Evolutionary conservation across 805 yeast species (phyloP).

Genomic region (Ogataea philodendri): DNA sequence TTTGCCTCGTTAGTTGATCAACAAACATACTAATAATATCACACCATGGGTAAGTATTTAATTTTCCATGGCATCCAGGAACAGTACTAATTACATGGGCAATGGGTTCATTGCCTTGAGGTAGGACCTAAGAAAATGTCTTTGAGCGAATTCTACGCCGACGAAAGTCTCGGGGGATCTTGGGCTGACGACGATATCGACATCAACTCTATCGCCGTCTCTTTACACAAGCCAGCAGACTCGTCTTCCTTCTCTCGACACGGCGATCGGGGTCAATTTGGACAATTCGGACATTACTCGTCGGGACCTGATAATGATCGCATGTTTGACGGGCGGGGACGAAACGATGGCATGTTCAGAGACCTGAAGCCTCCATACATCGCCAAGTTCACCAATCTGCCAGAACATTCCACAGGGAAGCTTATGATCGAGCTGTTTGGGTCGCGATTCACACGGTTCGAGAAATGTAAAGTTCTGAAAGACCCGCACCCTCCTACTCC

Average conservation of each 20-base stretch:
- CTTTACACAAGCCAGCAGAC: constrained; percentile 24
- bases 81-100: constrained; percentile 10
- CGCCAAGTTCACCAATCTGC: constrained; percentile 59
- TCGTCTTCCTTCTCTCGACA: constrained; percentile 12
- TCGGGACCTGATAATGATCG: constrained; percentile 7
- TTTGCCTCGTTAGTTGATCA: background rate
- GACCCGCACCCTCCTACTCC: constrained; percentile 33
- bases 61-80: background rate
- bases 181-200: constrained; percentile 78
- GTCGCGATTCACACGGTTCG: constrained; percentile 57
- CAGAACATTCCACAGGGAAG: constrained; percentile 49
- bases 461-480: constrained; percentile 55
- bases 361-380: constrained; percentile 56
- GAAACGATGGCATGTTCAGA: constrained; percentile 9
- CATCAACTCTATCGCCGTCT: constrained; percentile 55
- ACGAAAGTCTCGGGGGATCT: constrained; percentile 47
- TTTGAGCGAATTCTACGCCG: constrained; percentile 44
- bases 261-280: constrained; percentile 7
- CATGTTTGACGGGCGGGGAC: constrained; percentile 13
- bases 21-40: background rate
- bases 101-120: constrained; percentile 4
- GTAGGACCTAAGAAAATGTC: constrained; percentile 43
- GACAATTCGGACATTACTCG: constrained; percentile 7
- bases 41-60: constrained; percentile 14
- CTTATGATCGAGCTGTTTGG: constrained; percentile 59